phyloP scores from a whole-genome alignment of 768 basidiomycete species.

The Calocera viscosa region DNA sequence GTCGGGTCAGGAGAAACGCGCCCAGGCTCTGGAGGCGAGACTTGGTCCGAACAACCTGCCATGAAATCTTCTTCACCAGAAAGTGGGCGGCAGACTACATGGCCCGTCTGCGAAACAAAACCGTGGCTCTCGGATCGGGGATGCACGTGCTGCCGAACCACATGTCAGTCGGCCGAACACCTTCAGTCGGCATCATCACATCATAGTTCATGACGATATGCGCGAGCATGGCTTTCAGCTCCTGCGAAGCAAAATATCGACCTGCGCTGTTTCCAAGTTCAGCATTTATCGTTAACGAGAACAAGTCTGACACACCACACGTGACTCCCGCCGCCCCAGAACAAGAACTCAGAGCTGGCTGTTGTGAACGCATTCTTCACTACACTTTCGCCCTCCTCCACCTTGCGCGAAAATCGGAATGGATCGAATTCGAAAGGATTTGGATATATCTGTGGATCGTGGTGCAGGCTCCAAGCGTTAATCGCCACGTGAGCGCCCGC shows the following conservation, averaged over 20 bases:
- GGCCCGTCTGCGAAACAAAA: constrained; percentile 13
- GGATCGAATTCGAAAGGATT: constrained; percentile 25
- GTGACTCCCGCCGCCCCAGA: background rate
- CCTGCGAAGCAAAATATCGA: constrained; percentile 36
- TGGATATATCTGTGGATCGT: constrained; percentile 30
- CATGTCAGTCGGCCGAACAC: constrained; percentile 28
- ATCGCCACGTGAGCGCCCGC: constrained; percentile 29
- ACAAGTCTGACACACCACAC: background rate
- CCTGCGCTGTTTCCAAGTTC: constrained; percentile 27
- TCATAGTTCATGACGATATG: constrained; percentile 33
- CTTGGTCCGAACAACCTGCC: too few relatives aligned
- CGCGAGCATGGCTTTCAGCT: constrained; percentile 37
- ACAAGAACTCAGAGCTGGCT: background rate
- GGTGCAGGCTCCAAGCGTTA: constrained; percentile 26
- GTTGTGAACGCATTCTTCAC: background rate
- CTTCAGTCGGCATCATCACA: constrained; percentile 28
- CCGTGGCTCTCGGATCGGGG: constrained; percentile 26
- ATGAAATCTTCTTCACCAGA: too few relatives aligned
- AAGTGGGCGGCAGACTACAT: too few relatives aligned
- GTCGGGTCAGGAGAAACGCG: too few relatives aligned
- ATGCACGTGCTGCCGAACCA: constrained; percentile 21
- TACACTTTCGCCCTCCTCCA: background rate
- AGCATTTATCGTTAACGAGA: background rate
- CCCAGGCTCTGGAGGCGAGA: too few relatives aligned
- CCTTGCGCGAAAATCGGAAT: background rate